phyloP scores from a whole-genome alignment of 768 basidiomycete species.

The Leccinum sublutescens region DNA sequence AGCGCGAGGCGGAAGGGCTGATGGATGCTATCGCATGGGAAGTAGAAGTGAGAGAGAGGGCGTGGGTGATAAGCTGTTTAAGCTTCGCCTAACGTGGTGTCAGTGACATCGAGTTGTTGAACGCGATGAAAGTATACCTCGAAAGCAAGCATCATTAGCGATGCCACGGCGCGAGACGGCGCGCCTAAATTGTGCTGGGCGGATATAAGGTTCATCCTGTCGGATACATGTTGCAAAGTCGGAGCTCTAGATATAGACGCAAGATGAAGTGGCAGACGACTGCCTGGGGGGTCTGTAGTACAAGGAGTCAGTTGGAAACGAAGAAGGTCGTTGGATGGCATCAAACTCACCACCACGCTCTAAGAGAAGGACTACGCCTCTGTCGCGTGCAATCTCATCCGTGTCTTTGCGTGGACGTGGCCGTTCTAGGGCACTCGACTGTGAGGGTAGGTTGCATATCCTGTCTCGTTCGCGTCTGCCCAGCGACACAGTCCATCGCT shows the following conservation, averaged over 20 bases:
- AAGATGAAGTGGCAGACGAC: conserved; percentile 68
- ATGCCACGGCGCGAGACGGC: conserved; percentile 61
- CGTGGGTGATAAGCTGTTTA: conserved; percentile 80
- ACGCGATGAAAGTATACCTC: conserved; percentile 48
- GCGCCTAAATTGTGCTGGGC: conserved; percentile 68
- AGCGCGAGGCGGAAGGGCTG: conserved; percentile 48
- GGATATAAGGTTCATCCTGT: conserved; percentile 78
- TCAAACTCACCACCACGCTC: conserved; percentile 59
- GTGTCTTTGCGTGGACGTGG: conserved; percentile 45
- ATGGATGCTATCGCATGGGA: conserved; percentile 80
- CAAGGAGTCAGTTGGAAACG: background rate
- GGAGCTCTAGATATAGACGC: conserved; percentile 71
- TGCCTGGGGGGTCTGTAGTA: conserved; percentile 62
- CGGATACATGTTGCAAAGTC: conserved; percentile 72
- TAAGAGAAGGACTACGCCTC: conserved; percentile 59
- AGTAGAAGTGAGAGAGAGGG: conserved; percentile 70
- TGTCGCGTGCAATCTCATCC: conserved; percentile 71
- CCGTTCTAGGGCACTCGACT: conserved; percentile 44
- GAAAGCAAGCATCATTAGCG: conserved; percentile 73
- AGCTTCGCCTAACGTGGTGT: conserved; percentile 59
- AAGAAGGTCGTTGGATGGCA: background rate
- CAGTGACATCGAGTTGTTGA: background rate
- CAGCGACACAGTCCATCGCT: conserved; percentile 69
- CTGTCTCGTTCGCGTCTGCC: conserved; percentile 77
- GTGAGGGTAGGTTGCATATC: conserved; percentile 49